phyloP scores from a whole-genome alignment of 2,329 filamentous ascomycete species.

The Penicillium oxalicum region DNA sequence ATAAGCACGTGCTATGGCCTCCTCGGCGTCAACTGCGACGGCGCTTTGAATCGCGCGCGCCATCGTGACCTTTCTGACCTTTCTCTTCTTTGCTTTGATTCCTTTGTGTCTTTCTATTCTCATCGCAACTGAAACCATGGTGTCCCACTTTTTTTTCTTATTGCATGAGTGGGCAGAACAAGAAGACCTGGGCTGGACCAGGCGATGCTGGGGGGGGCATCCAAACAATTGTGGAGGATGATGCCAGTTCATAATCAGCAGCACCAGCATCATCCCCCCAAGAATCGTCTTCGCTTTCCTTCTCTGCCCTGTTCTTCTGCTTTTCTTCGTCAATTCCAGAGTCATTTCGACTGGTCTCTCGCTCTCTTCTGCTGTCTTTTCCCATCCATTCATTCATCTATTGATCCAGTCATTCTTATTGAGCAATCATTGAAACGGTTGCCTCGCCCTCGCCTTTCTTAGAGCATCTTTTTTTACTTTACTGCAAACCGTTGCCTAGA shows the following conservation, averaged over 20 bases:
- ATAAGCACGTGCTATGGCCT: background rate
- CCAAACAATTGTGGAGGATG: background rate
- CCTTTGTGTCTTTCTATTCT: conserved; percentile 6
- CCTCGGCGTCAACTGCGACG: conserved; percentile 10
- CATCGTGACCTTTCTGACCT: background rate
- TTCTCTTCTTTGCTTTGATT: background rate
- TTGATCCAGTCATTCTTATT: too few species aligned
- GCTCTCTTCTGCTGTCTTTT: background rate
- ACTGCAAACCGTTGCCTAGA: background rate
- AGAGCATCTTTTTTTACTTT: background rate
- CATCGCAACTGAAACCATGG: conserved; percentile 4
- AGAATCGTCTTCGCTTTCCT: background rate
- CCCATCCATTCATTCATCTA: too few species aligned
- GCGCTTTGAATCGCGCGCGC: conserved; percentile 3
- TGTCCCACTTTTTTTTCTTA: conserved; percentile 10
- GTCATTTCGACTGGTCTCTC: conserved; percentile 2
- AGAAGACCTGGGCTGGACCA: background rate
- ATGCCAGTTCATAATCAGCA: conserved; percentile 4
- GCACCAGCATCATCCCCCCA: background rate
- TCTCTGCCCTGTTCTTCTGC: conserved; percentile 2
- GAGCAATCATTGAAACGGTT: too few species aligned
- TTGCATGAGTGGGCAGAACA: background rate
- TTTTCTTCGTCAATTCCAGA: background rate
- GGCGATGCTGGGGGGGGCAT: background rate
- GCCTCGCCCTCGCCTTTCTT: too few species aligned